Evolutionary conservation across 2,329 filamentous ascomycete species (phyloP).

Genomic region (Ophiostoma montium): DNA sequence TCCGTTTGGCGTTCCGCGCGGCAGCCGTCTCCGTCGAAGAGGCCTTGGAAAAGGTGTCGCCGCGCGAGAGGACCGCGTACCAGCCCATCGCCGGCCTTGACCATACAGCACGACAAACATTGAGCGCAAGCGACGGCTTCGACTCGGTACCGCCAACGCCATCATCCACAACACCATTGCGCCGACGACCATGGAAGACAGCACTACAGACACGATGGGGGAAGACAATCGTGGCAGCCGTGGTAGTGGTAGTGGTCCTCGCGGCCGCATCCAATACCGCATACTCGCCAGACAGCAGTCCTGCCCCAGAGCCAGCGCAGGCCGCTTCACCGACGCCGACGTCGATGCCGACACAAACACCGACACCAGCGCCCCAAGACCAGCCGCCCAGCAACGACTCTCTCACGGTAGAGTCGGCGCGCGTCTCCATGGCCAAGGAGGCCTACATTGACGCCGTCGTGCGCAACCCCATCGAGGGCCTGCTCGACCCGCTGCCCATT

Average conservation of each 20-base stretch:
- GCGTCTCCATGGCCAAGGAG: slow-evolving; percentile 5
- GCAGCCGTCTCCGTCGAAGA: neutral
- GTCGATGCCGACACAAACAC: neutral
- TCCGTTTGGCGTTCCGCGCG: neutral
- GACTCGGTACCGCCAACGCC: neutral
- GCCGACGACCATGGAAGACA: neutral
- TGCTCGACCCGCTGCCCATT: slow-evolving; percentile 12
- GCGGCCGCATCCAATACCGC: neutral
- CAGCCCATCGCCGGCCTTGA: neutral
- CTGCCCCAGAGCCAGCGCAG: too few species aligned
- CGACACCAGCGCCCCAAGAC: neutral
- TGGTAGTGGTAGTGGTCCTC: neutral
- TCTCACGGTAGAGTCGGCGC: neutral
- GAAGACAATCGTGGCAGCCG: neutral
- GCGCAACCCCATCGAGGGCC: slow-evolving; percentile 12
- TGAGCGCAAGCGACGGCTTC: neutral
- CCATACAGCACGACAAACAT: neutral
- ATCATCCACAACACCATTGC: neutral
- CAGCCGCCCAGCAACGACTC: neutral
- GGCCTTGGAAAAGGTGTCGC: neutral
- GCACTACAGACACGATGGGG: slow-evolving; percentile 3
- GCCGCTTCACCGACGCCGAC: neutral
- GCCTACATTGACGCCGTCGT: slow-evolving; percentile 13
- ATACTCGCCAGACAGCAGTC: neutral
- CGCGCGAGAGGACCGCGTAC: neutral